Conservation (phyloP, 805 yeast species). For the Zygoascus ofunaensis region DNA sequence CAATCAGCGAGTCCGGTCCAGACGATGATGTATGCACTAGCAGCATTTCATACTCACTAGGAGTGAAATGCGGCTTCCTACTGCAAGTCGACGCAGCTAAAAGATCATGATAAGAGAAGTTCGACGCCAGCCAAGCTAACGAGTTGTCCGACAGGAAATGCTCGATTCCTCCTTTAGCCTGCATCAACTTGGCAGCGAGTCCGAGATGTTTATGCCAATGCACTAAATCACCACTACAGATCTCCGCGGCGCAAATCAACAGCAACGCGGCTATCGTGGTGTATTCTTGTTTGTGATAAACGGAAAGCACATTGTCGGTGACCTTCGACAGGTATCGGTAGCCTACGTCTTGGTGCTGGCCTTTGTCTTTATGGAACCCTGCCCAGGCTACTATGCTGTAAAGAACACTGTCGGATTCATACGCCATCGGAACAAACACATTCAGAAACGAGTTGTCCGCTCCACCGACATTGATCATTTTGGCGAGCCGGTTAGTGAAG, state of each 20-base stretch:
- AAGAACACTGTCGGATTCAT: conserved; percentile 39
- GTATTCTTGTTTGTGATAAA: conserved; percentile 17
- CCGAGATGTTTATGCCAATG: conserved; percentile 63
- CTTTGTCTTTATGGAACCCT: conserved; percentile 26
- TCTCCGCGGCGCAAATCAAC: conserved; percentile 69
- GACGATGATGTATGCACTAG: conserved; percentile 32
- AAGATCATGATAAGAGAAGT: conserved; percentile 75
- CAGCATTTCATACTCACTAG: conserved; percentile 44
- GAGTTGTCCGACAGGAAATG: conserved; percentile 45
- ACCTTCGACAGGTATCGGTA: conserved; percentile 20
- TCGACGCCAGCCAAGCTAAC: conserved; percentile 62
- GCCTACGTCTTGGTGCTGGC: conserved; percentile 24
- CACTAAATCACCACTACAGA: conserved; percentile 71
- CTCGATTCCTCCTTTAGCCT: conserved; percentile 51
- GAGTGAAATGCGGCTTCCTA: conserved; percentile 56
- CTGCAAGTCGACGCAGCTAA: conserved; percentile 49
- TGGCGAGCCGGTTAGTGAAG: conserved; percentile 34
- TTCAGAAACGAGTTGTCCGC: conserved; percentile 46
- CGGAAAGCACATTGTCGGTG: conserved; percentile 12
- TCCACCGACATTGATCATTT: conserved; percentile 36
- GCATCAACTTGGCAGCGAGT: conserved; percentile 56
- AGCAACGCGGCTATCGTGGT: conserved; percentile 49
- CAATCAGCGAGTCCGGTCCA: conserved; percentile 62
- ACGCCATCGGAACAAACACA: conserved; percentile 46
- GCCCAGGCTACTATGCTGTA: conserved; percentile 54